Conservation (phyloP, 2,329 filamentous ascomycete species). For the Talaromyces sp. region DNA sequence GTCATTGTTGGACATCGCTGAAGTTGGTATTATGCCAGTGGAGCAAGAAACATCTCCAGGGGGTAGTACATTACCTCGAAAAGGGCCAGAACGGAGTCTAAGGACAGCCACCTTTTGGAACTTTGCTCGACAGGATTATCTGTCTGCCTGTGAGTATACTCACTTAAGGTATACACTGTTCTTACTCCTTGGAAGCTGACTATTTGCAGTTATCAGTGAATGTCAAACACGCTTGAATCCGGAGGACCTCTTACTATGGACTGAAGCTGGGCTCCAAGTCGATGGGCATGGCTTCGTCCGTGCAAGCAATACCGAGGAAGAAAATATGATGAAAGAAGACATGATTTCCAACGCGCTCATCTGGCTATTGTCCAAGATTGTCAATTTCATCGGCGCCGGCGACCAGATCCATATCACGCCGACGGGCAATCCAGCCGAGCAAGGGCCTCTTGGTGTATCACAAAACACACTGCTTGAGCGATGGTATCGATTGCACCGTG, state of each 20-base stretch:
- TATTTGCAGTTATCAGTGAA: slow-evolving; percentile 47
- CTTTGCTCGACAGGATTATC: slow-evolving; percentile 60
- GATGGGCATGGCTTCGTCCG: slow-evolving; percentile 48
- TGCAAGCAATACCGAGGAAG: slow-evolving; percentile 38
- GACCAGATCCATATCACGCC: slow-evolving; percentile 40
- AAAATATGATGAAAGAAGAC: slow-evolving; percentile 54
- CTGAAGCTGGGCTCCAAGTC: slow-evolving; percentile 56
- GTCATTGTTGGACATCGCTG: slow-evolving; percentile 50
- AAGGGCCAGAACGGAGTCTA: slow-evolving; percentile 42
- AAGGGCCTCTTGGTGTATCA: slow-evolving; percentile 28
- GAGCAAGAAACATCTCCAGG: slow-evolving; percentile 40
- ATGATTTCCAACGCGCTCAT: slow-evolving; percentile 59
- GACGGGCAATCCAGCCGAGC: slow-evolving; percentile 19
- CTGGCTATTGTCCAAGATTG: slow-evolving; percentile 61
- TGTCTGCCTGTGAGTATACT: slow-evolving; percentile 53
- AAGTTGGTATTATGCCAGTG: slow-evolving; percentile 36
- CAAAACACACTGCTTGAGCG: slow-evolving; percentile 41
- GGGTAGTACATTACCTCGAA: slow-evolving; percentile 23
- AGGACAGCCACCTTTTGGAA: slow-evolving; percentile 62
- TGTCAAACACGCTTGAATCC: slow-evolving; percentile 57
- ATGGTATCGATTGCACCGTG: slow-evolving; percentile 49
- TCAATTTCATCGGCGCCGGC: slow-evolving; percentile 58
- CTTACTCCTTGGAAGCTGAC: neutral
- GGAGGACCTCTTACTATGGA: slow-evolving; percentile 59
- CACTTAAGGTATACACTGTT: slow-evolving; percentile 4